A percentile compares a stretch with the other conserved stretches of the same genome.
phyloP scores from a whole-genome alignment of 106 monocot species.

The Hemerocallis citrina region DNA sequence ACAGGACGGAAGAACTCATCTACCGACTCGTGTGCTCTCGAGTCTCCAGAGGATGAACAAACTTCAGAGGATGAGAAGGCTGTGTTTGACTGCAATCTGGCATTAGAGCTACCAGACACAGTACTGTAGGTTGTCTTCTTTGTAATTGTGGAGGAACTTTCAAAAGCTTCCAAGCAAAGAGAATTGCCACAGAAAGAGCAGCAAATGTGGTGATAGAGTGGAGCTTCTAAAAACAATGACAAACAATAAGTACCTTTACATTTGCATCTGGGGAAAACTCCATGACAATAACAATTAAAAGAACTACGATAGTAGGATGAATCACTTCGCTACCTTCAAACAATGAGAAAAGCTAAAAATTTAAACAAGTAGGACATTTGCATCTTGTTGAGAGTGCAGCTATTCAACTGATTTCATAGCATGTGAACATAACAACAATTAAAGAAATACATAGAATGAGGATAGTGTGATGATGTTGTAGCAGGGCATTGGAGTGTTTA shows the following conservation, averaged over 20 bases:
- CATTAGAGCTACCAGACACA: constrained; percentile 17
- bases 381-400: no score
- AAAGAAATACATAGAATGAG: no score
- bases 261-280: not conserved
- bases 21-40: constrained; percentile 11
- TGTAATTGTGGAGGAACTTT: constrained; percentile 35
- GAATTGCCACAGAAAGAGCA: constrained; percentile 34
- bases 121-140: constrained; percentile 42
- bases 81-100: constrained; percentile 6
- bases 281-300: not conserved
- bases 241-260: not conserved
- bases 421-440: no score
- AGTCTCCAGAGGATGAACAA: constrained; percentile 34
- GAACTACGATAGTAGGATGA: not conserved
- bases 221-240: constrained; percentile 30
- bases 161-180: constrained; percentile 57
- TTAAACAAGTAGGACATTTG: no score
- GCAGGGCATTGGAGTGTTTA: no score
- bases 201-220: constrained; percentile 42
- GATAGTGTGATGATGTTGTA: no score
- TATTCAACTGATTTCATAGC: no score
- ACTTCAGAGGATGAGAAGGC: constrained; percentile 14
- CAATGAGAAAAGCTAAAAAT: no score
- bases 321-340: not conserved
- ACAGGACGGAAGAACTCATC: constrained; percentile 49